Conservation (phyloP, 176 grass and related monocot species). For the Neostapfia colusana region DNA sequence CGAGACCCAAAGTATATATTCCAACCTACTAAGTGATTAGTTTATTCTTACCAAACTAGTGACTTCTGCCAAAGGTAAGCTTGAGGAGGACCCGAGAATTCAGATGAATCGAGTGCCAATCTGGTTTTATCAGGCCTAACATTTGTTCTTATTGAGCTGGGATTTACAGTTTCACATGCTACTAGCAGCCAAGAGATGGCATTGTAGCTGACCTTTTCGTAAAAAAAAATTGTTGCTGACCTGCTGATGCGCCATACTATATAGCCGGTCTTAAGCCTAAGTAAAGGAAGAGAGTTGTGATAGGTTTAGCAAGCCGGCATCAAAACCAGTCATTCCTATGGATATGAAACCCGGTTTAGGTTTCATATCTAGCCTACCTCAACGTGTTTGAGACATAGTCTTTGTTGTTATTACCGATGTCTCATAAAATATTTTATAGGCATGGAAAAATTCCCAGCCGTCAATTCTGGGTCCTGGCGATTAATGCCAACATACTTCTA, state of each 20-base stretch:
- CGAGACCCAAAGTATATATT: conserved; percentile 46
- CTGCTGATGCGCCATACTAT: no score
- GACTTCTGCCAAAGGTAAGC: conserved; percentile 1
- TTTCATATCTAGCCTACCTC: no score
- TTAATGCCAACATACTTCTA: neutral
- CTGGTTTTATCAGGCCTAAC: neutral
- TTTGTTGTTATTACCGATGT: no score
- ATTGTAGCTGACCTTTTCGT: no score
- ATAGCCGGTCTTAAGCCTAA: no score
- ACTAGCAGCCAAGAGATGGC: neutral
- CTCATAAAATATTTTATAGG: neutral
- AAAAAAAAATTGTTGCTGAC: no score
- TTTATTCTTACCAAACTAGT: conserved; percentile 35
- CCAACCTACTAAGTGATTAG: conserved; percentile 36
- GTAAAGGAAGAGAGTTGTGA: no score
- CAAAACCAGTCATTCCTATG: no score
- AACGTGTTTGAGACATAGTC: no score
- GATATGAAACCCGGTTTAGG: no score
- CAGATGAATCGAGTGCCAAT: neutral
- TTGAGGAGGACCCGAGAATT: neutral
- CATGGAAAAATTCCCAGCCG: no score
- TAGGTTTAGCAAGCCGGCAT: no score
- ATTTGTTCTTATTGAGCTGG: neutral
- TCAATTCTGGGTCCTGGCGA: neutral
- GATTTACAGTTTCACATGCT: neutral